Evolutionary conservation across 2,329 filamentous ascomycete species (phyloP).

Genomic region (Bimuria novae-zelandiae): DNA sequence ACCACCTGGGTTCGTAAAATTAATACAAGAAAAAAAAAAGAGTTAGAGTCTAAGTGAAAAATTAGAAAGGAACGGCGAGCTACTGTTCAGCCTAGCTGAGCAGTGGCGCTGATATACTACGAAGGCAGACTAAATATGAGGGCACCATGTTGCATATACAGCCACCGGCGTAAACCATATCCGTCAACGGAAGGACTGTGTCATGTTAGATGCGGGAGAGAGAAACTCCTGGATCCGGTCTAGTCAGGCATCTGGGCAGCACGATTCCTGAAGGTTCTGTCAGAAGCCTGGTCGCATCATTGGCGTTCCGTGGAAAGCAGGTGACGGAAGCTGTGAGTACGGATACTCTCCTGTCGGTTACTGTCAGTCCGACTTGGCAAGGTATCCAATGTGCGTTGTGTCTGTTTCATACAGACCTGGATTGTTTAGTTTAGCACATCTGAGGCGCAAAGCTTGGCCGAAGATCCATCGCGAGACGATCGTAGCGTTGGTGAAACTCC

Average conservation of each 20-base stretch:
- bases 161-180: slow-evolving; percentile 20
- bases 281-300: slow-evolving; percentile 13
- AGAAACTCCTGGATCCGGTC: slow-evolving; percentile 21
- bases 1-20: slow-evolving; percentile 39
- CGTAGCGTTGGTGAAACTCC: slow-evolving; percentile 20
- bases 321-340: slow-evolving; percentile 17
- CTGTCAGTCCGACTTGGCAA: slow-evolving; percentile 23
- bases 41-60: slow-evolving; percentile 24
- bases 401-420: slow-evolving; percentile 34
- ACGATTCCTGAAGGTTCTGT: slow-evolving; percentile 16
- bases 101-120: slow-evolving; percentile 18
- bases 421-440: slow-evolving; percentile 31
- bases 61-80: slow-evolving; percentile 34
- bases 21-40: slow-evolving; percentile 28
- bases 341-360: slow-evolving; percentile 31
- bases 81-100: slow-evolving; percentile 39
- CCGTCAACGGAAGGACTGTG: slow-evolving; percentile 26
- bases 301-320: slow-evolving; percentile 17
- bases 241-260: slow-evolving; percentile 18
- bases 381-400: slow-evolving; percentile 25
- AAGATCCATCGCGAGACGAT: slow-evolving; percentile 15
- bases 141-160: slow-evolving; percentile 9
- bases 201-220: slow-evolving; percentile 22
- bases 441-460: slow-evolving; percentile 28
- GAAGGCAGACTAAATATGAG: slow-evolving; percentile 31